Conservation (phyloP, 2,329 filamentous ascomycete species). For the Calonectria fujianensis region DNA sequence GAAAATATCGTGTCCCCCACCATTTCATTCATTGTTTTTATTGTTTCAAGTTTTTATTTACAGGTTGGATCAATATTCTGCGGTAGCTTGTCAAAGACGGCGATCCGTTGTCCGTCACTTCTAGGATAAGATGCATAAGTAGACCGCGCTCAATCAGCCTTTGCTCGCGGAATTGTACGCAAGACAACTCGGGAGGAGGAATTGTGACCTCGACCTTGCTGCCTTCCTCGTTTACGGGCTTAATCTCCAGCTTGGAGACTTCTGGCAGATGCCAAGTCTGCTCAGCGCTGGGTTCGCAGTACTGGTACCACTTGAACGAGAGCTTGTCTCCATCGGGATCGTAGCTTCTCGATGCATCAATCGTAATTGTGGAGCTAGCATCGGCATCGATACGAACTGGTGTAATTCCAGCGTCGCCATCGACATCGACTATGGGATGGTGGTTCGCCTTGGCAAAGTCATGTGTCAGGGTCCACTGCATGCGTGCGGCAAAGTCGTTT, state of each 20-base stretch:
- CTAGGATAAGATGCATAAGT: constrained; percentile 42
- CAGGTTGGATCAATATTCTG: constrained; percentile 43
- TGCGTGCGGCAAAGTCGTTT: constrained; percentile 65
- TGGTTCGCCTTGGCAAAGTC: constrained; percentile 64
- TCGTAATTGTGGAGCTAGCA: constrained; percentile 61
- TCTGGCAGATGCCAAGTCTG: constrained; percentile 54
- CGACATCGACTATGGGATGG: constrained; percentile 65
- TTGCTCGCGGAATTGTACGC: constrained; percentile 39
- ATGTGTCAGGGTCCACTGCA: constrained; percentile 61
- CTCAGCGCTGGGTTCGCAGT: constrained; percentile 60
- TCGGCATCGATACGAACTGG: constrained; percentile 63
- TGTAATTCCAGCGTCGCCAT: constrained; percentile 62
- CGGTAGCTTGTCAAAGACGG: constrained; percentile 42
- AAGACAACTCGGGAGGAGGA: constrained; percentile 37
- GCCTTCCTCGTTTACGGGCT: constrained; percentile 25
- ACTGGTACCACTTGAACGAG: constrained; percentile 71
- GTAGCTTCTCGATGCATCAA: constrained; percentile 68
- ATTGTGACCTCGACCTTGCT: constrained; percentile 34
- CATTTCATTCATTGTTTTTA: neutral
- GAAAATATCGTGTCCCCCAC: neutral
- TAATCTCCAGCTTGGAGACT: constrained; percentile 34
- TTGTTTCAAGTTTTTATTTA: constrained; percentile 32
- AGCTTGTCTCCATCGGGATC: constrained; percentile 67
- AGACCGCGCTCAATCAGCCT: constrained; percentile 37
- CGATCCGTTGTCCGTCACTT: constrained; percentile 41